Base-by-base conservation (phyloP, 2,329 filamentous ascomycete species). In the Fusarium sp. region DNA sequence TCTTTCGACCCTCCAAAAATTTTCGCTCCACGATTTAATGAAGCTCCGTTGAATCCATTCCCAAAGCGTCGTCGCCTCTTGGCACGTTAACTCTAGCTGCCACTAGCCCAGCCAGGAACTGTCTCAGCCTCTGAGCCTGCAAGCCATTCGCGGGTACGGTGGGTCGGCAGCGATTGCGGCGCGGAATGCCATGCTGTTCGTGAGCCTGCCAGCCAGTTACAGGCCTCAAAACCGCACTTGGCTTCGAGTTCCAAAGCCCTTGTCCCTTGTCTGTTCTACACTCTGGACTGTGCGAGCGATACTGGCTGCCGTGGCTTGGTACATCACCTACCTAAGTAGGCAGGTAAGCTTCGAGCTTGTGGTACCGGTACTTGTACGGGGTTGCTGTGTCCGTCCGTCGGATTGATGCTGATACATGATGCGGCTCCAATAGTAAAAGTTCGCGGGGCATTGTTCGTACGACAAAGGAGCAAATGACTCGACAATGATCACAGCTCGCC, bases 61-160 rank as follows among this genome's bases (percentile, higher is more conserved):
- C 62, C n/a, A 56, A 59, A 64, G 43, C 40, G 61, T 49, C 42
- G 41, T 51, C 46, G 40, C 38, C 55, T 46, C 53, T 53, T 42
- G 57, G 47, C 61, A 62, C 60, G 53, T 49, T 15, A 35, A 19
- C 19, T 19, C 19, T 3, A 19, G 19, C 19, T 19, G 19, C 19
- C 19, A 19, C 19, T 54, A 47, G 48, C 7, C 44, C 42, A 57
- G 55, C 48, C 36, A 58, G 44, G 38, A 58, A 48, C 56, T 43
- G 39, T 19, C 48, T 32, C 41, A 45, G 19, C 19, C 19, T 19
- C 19, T 19, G 19, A 65, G 52, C 50, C 58, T 65, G 61, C 61
- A 61, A 56, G 54, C 54, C 68, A 62, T 47, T 51, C 36, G 67
- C 65, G 68, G 65, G 62, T 47, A 58, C 47, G 52, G 68, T 65